Conservation (phyloP, 2,329 filamentous ascomycete species). For the Emmonsia crescens region DNA sequence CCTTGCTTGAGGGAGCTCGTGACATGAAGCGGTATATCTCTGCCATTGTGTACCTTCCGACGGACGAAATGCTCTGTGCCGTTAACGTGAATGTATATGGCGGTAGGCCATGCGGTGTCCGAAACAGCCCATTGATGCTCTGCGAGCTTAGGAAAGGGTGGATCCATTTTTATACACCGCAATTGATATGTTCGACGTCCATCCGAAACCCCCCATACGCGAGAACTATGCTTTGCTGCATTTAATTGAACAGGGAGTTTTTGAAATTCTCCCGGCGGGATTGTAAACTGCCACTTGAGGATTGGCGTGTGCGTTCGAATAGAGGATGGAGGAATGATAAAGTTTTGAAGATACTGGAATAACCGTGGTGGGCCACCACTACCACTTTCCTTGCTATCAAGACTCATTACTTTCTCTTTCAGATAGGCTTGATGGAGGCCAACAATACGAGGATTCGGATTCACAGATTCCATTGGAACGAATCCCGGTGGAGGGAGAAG, state of each 20-base stretch:
- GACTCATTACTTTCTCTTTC: slow-evolving; percentile 16
- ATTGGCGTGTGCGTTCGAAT: slow-evolving; percentile 19
- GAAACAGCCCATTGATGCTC: slow-evolving; percentile 51
- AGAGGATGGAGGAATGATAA: slow-evolving; percentile 21
- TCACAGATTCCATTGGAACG: slow-evolving; percentile 27
- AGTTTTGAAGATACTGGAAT: slow-evolving; percentile 28
- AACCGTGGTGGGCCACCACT: slow-evolving; percentile 15
- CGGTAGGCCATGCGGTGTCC: slow-evolving; percentile 61
- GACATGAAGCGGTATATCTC: slow-evolving; percentile 65
- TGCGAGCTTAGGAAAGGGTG: slow-evolving; percentile 20
- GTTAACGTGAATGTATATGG: slow-evolving; percentile 61
- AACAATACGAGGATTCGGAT: slow-evolving; percentile 36
- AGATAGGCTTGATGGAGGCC: slow-evolving; percentile 51
- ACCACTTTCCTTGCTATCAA: not conserved
- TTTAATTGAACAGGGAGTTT: slow-evolving; percentile 24
- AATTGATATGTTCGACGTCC: slow-evolving; percentile 56
- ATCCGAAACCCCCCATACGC: slow-evolving; percentile 31
- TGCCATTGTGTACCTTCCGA: slow-evolving; percentile 61
- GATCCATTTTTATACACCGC: slow-evolving; percentile 48
- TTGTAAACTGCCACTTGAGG: slow-evolving; percentile 27
- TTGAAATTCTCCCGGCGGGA: slow-evolving; percentile 21
- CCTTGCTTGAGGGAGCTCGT: slow-evolving; percentile 50
- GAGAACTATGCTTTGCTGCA: slow-evolving; percentile 16
- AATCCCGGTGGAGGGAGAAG: slow-evolving; percentile 29
- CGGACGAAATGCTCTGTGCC: slow-evolving; percentile 45